phyloP scores from a whole-genome alignment of 2,329 filamentous ascomycete species.

The Coniochaeta sp. region DNA sequence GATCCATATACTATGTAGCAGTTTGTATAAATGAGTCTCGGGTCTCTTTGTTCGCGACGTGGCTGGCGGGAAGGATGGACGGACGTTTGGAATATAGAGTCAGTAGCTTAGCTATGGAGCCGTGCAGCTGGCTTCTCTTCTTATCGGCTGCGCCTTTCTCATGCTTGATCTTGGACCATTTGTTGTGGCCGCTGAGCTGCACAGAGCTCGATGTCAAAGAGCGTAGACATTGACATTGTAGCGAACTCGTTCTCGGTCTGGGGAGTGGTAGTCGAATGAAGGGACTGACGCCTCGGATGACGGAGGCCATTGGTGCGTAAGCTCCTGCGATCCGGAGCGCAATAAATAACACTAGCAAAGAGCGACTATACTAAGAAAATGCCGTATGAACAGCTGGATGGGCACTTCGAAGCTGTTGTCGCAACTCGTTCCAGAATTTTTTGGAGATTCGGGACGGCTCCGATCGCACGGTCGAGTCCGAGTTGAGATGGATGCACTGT shows the following conservation, averaged over 20 bases:
- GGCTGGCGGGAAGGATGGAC: conserved; percentile 14
- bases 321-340: neutral
- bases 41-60: conserved; percentile 2
- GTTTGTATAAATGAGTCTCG: conserved; percentile 4
- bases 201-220: conserved; percentile 36
- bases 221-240: conserved; percentile 41
- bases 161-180: conserved; percentile 95
- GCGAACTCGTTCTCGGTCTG: conserved; percentile 5
- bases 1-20: conserved; percentile 60
- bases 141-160: conserved; percentile 84
- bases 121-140: conserved; percentile 67
- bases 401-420: neutral
- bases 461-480: neutral
- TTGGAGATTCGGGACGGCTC: neutral
- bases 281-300: conserved; percentile 1
- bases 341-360: neutral
- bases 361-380: neutral
- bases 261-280: conserved; percentile 6
- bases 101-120: conserved; percentile 63
- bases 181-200: conserved; percentile 67
- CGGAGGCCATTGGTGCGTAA: conserved; percentile 4
- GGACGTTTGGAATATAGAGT: conserved; percentile 67
- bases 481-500: neutral
- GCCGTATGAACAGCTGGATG: neutral
- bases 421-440: neutral